A percentile compares a stretch with the other conserved stretches of the same genome.
Evolutionary conservation across 306 rosid species (phyloP).

Genomic region (Crotalaria pallida): DNA sequence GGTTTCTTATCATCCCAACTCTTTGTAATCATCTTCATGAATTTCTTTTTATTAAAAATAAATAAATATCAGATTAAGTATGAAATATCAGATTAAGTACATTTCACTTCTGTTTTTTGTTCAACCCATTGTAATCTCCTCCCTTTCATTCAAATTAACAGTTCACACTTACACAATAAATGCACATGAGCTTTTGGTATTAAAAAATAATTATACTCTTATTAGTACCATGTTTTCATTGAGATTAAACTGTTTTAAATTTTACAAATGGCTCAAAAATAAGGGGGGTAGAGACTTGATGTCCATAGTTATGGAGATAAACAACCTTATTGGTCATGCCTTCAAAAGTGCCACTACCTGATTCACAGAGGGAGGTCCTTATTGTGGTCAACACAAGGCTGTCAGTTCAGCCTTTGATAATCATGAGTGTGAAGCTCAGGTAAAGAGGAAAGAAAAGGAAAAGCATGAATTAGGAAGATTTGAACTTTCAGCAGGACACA

Average conservation of each 20-base stretch:
- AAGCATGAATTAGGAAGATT: conserved; percentile 15
- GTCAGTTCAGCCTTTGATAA: conserved; percentile 44
- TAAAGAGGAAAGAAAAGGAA: conserved; percentile 20
- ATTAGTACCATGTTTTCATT: not conserved
- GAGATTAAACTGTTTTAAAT: not conserved
- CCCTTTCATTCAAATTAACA: not conserved
- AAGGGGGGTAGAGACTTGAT: not conserved
- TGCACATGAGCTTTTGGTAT: not conserved
- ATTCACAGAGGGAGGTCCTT: conserved; percentile 44
- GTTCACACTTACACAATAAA: conserved; percentile 9
- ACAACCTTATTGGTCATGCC: conserved; percentile 39
- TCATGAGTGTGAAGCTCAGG: conserved; percentile 47
- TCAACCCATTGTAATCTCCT: not conserved
- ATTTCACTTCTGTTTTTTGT: not conserved
- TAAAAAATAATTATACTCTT: not conserved
- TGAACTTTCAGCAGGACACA: not conserved
- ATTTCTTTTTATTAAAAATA: too few species aligned
- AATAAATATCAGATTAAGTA: not conserved
- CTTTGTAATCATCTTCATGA: not conserved
- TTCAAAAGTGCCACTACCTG: conserved; percentile 40
- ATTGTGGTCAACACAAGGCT: conserved; percentile 36
- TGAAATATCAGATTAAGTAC: not conserved
- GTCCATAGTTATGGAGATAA: not conserved
- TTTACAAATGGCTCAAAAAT: not conserved
- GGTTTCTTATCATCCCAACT: not conserved